Base-by-base conservation (phyloP, 352 stramenopile genomes). In the Salisapilia sapeloensis region DNA sequence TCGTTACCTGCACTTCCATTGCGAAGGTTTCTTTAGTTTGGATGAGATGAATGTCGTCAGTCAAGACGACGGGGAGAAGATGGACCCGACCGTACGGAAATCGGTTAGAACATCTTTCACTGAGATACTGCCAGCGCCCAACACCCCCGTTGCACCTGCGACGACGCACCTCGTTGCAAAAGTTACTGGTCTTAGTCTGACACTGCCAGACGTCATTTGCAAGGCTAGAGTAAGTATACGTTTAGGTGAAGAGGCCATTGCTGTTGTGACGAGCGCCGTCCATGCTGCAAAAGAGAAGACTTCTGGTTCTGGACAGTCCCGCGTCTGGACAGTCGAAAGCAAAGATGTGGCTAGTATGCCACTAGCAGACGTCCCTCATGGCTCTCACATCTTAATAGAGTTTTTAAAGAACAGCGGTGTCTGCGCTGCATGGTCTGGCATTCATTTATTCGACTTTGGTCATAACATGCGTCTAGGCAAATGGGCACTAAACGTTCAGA, bases 391-490 rank as follows among this genome's bases (percentile, higher is more conserved):
- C 9, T 56, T 66, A 6, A 46, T 90, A 23, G 48, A 72, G 2
- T 50, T 86, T 20, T 45, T 48, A 14, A 54, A 43, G 2, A 85
- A 76, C 29, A 35, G 46, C 4, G 43, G 40, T 25, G 46, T 48
- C 13, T 14, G 48, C 0, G 33, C 57, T 26, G 70, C 48, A 12
- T 92, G 76, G 76, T 70, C 52, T 10, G 76, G 70, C 2, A 27
- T 82, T 7, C 64, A 86, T 15, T 39, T 89, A 6, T 87, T 92
- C 18, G 71, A 86, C 29, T 92, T 89, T 42, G 63, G 75, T 2
- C 72, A 92, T 25, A 59, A 48, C 0, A 40, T 92, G 27, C 49
- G 70, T 20, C 63, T 40, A 12, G 72, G 72, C 9, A 50, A 52
- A 2, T 40, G 62, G 3, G 24, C 44, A 0, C 37, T 87, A 23